phyloP scores from a whole-genome alignment of 1,284 basidiomycete genomes.

The Agaricales sp. region DNA sequence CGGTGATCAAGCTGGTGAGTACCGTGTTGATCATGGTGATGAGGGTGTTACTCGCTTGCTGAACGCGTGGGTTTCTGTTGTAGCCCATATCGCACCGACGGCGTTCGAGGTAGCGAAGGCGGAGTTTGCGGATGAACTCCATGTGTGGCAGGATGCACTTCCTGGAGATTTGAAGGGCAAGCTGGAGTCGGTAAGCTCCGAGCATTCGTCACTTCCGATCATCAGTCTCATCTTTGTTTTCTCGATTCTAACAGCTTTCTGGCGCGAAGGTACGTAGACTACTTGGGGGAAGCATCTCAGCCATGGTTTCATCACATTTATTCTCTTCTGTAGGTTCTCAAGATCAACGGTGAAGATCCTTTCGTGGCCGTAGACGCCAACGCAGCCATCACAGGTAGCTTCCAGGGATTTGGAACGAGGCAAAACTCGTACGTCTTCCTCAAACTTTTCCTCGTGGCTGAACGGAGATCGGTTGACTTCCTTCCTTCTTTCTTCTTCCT shows the following conservation, averaged over 20 bases:
- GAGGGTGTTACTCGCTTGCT: background rate
- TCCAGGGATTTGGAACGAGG: constrained; percentile 27
- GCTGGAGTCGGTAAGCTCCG: constrained; percentile 18
- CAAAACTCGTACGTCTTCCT: constrained; percentile 12
- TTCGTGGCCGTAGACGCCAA: constrained; percentile 27
- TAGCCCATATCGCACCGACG: constrained; percentile 26
- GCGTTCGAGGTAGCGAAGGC: constrained; percentile 25
- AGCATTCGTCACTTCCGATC: background rate
- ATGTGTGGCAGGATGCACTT: constrained; percentile 25
- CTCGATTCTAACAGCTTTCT: constrained; percentile 20
- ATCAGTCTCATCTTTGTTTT: constrained; percentile 1
- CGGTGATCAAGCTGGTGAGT: constrained; percentile 2
- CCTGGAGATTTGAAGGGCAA: constrained; percentile 22
- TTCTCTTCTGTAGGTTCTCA: constrained; percentile 15
- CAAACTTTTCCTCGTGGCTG: too few relatives aligned
- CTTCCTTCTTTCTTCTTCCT: background rate
- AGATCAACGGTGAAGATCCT: constrained; percentile 26
- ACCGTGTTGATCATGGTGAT: background rate
- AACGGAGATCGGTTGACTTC: background rate
- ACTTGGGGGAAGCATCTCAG: background rate
- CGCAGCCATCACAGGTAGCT: constrained; percentile 26
- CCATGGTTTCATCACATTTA: background rate
- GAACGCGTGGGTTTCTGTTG: background rate
- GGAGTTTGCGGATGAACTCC: constrained; percentile 26
- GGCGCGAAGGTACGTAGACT: constrained; percentile 22